Percentiles rank a stretch among this genome's conserved stretches.
Evolutionary conservation across 78 protist genomes (phyloP).

Genomic region (Planoprotostelium fungivorum): DNA sequence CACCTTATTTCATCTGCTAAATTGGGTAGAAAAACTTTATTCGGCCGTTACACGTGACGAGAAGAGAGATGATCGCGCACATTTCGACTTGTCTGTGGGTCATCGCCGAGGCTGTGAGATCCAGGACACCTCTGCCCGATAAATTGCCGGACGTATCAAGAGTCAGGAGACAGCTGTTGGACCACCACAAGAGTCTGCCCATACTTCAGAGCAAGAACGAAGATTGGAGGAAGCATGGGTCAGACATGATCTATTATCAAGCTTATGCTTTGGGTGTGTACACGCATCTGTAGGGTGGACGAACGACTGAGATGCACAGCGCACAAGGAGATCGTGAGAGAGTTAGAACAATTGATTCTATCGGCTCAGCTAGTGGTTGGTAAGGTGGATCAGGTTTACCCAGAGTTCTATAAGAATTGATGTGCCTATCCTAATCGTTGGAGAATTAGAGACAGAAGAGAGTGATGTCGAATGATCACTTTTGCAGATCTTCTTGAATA

Average conservation of each 20-base stretch:
- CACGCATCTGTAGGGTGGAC: too few species aligned
- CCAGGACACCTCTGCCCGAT: neutral
- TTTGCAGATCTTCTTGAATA: too few species aligned
- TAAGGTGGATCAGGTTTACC: too few species aligned
- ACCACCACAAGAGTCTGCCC: neutral
- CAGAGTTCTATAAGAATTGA: too few species aligned
- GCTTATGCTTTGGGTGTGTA: neutral
- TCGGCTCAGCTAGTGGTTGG: too few species aligned
- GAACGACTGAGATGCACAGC: too few species aligned
- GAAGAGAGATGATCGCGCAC: neutral
- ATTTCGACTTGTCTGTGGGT: neutral
- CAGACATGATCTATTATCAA: neutral
- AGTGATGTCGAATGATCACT: too few species aligned
- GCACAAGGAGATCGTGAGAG: too few species aligned
- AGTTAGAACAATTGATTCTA: too few species aligned
- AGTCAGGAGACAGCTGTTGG: neutral
- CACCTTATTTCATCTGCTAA: neutral
- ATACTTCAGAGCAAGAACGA: neutral
- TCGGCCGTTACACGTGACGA: neutral
- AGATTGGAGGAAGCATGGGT: neutral
- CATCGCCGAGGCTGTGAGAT: neutral
- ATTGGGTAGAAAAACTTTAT: neutral
- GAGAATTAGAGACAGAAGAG: too few species aligned
- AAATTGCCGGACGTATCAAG: neutral
- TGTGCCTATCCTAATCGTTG: too few species aligned